phyloP scores from a whole-genome alignment of 345 rosid genomes.

The Bretschneidera sinensis region DNA sequence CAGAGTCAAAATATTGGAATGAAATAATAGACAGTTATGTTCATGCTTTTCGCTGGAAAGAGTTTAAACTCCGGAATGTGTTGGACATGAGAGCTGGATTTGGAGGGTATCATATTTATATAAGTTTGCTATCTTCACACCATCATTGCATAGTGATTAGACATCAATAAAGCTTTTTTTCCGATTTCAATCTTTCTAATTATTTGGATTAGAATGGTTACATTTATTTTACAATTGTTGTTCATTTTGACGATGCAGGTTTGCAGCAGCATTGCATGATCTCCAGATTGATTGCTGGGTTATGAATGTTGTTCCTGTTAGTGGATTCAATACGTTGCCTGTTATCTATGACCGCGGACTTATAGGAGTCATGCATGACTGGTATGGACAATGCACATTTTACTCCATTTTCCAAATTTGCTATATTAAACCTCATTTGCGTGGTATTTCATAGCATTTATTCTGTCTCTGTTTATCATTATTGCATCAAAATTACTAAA shows the following conservation, averaged over 20 bases:
- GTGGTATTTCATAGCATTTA: not conserved
- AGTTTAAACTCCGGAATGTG: slow-evolving; percentile 45
- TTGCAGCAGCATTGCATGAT: slow-evolving; percentile 58
- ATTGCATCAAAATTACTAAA: not conserved
- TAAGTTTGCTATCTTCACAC: not conserved
- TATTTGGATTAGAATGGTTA: no score
- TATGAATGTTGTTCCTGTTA: slow-evolving; percentile 57
- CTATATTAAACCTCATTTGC: not conserved
- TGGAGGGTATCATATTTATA: slow-evolving; percentile 46
- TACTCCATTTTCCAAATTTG: slow-evolving; percentile 1
- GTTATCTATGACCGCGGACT: slow-evolving; percentile 68
- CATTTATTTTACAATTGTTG: no score
- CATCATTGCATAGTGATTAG: not conserved
- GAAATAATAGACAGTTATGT: slow-evolving; percentile 48
- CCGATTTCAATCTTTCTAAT: not conserved
- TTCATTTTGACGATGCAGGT: no score
- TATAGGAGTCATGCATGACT: slow-evolving; percentile 63
- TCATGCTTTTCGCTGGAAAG: slow-evolving; percentile 49
- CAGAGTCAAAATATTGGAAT: slow-evolving; percentile 60
- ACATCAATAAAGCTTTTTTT: not conserved
- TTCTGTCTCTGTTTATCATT: no score
- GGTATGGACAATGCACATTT: slow-evolving; percentile 31
- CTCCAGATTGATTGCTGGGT: slow-evolving; percentile 55
- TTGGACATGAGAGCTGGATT: slow-evolving; percentile 70
- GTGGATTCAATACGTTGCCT: slow-evolving; percentile 59